Conservation (phyloP, 768 basidiomycete genomes). For the Panaeolus cyanescens region DNA sequence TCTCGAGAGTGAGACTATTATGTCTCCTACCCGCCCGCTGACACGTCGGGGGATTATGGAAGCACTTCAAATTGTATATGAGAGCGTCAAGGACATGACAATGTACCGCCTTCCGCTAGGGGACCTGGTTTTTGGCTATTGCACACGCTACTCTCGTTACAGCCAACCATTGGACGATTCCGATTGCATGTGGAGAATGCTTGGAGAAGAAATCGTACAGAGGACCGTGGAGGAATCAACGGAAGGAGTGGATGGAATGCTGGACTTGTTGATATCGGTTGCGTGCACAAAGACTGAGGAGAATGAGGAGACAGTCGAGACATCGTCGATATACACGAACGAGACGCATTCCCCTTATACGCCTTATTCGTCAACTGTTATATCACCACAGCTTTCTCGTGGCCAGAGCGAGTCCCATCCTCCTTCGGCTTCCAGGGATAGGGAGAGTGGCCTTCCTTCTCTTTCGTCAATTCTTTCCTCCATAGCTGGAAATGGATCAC, state of each 20-base stretch:
- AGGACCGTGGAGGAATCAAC: constrained; percentile 44
- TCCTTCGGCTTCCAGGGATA: constrained; percentile 42
- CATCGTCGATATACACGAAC: constrained; percentile 37
- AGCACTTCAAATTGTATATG: constrained; percentile 58
- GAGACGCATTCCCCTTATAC: constrained; percentile 39
- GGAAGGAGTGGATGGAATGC: constrained; percentile 19
- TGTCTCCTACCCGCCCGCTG: constrained; percentile 44
- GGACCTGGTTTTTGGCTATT: constrained; percentile 55
- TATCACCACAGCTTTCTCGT: constrained; percentile 59
- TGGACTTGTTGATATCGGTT: constrained; percentile 35
- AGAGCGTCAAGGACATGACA: constrained; percentile 69
- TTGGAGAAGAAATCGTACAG: constrained; percentile 70
- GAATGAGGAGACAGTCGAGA: constrained; percentile 42
- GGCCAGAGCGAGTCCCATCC: constrained; percentile 56
- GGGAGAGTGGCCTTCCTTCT: constrained; percentile 47
- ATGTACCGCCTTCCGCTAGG: constrained; percentile 57
- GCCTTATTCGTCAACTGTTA: constrained; percentile 31
- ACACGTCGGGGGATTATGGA: constrained; percentile 62
- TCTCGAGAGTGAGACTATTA: constrained; percentile 48
- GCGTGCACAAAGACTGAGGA: constrained; percentile 41
- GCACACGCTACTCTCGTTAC: constrained; percentile 20
- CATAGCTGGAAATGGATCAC: constrained; percentile 54
- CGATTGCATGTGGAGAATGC: constrained; percentile 55
- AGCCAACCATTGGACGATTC: constrained; percentile 36
- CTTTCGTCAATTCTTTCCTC: constrained; percentile 69